phyloP scores from a whole-genome alignment of 345 rosid species.

The Citrus australasica region DNA sequence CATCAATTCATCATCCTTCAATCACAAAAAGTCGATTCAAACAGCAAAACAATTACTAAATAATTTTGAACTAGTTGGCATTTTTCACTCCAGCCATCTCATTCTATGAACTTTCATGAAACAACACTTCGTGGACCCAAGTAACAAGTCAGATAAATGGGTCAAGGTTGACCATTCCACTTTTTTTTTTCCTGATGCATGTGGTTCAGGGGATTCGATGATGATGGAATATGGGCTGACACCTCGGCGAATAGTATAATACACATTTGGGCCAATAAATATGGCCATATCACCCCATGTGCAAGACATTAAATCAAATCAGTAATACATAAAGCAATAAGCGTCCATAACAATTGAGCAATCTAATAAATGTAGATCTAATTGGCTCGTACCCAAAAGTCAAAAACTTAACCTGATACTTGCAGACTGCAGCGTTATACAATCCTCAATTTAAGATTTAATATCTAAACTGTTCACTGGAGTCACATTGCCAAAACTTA shows the following conservation, averaged over 20 bases:
- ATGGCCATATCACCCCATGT: background rate
- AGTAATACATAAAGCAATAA: too few species aligned
- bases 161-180: background rate
- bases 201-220: background rate
- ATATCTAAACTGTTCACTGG: background rate
- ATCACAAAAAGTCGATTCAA: background rate
- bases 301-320: background rate
- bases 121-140: background rate
- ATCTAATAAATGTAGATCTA: background rate
- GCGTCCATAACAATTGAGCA: background rate
- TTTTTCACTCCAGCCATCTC: background rate
- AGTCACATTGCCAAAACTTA: background rate
- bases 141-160: background rate
- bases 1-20: background rate
- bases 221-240: background rate
- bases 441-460: background rate
- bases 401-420: background rate
- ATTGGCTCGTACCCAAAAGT: background rate
- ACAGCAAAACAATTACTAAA: background rate
- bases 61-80: background rate
- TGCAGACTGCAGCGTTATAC: too few species aligned
- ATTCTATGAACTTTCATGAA: background rate
- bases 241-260: background rate
- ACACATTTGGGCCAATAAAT: background rate
- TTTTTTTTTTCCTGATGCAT: too few species aligned